Percentiles rank a stretch among this genome's conserved stretches.
Evolutionary conservation across 768 basidiomycete genomes (phyloP).

Genomic region (Tylopilus sp.): DNA sequence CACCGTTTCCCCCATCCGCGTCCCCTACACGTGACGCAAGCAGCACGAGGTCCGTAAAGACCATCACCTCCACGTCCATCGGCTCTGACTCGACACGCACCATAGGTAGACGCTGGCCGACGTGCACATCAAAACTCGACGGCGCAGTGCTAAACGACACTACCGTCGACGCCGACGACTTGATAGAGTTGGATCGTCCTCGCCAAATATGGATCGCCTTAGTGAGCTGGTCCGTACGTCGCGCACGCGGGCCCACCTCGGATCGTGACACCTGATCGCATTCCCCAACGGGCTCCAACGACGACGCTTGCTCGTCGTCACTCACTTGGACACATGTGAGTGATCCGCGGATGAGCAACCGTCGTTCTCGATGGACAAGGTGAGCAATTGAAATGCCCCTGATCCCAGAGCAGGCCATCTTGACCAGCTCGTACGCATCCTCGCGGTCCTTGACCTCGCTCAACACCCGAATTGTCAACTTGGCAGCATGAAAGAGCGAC

Average conservation of each 20-base stretch:
- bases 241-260: background rate
- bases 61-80: slow-evolving; percentile 38
- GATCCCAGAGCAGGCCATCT: slow-evolving; percentile 55
- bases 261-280: background rate
- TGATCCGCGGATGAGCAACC: slow-evolving; percentile 65
- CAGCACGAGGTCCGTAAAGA: slow-evolving; percentile 72
- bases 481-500: slow-evolving; percentile 61
- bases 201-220: slow-evolving; percentile 48
- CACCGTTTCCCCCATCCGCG: slow-evolving; percentile 17
- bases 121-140: slow-evolving; percentile 26
- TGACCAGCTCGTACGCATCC: slow-evolving; percentile 79
- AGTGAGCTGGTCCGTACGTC: slow-evolving; percentile 28
- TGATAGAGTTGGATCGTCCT: slow-evolving; percentile 40
- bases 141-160: slow-evolving; percentile 29
- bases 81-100: slow-evolving; percentile 26
- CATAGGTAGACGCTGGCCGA: slow-evolving; percentile 12
- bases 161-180: slow-evolving; percentile 24
- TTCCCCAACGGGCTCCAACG: background rate
- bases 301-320: slow-evolving; percentile 23
- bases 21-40: slow-evolving; percentile 35
- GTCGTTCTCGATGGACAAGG: slow-evolving; percentile 70
- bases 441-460: slow-evolving; percentile 84
- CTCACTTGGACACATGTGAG: slow-evolving; percentile 43
- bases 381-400: slow-evolving; percentile 50
- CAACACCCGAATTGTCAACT: slow-evolving; percentile 71